Base-by-base conservation (phyloP, 352 stramenopile species). In the Phytopythium delawarense region DNA sequence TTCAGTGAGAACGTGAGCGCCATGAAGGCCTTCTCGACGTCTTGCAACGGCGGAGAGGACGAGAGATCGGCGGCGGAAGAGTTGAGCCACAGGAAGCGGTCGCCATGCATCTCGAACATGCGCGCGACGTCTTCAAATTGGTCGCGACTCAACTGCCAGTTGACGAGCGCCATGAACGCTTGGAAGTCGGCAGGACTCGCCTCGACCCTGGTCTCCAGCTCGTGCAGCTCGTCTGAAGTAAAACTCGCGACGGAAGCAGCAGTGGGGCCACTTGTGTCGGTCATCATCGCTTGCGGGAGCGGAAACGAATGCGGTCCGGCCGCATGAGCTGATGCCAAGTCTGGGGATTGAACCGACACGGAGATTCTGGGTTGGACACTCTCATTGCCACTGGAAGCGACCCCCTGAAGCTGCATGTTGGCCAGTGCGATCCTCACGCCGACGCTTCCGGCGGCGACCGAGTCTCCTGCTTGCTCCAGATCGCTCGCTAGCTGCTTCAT, bases 1-100 rank as follows among this genome's bases (percentile, higher is more conserved):
- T 58, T 39, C 0, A 91, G 63, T 15, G 70, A 74, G 32, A 81
- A 86, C 40, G 69, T 76, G 54, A 72, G 84, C 11, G 70, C 68
- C 28, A 83, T 28, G 51, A 76, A 81, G 1, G 62, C 63, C 7
- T 69, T 63, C 48, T 81, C 64, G 4, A 72, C 67, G 2, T 86
- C 57, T 2, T 54, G 48, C 5, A 7, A 21, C 12, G 48, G 2
- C 11, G 48, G 48, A 39, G 48, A 54, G 21, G 25, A 20, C 2
- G 34, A 49, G 7, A 46, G 7, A 23, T 55, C 42, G 18, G 18
- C 28, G 35, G 3, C 8, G 35, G 35, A 15, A 40, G 44, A 11
- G 57, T 1, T 9, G 40, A 25, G 13, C 48, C 48, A 54, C 6
- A 62, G 7, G 9, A 62, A 54, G 34, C n/a, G 57, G 44, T 45